A percentile compares a stretch with the other conserved stretches of the same genome.
Conservation (phyloP, 805 yeast genomes). For the Lipomyces spencermartinsiae region DNA sequence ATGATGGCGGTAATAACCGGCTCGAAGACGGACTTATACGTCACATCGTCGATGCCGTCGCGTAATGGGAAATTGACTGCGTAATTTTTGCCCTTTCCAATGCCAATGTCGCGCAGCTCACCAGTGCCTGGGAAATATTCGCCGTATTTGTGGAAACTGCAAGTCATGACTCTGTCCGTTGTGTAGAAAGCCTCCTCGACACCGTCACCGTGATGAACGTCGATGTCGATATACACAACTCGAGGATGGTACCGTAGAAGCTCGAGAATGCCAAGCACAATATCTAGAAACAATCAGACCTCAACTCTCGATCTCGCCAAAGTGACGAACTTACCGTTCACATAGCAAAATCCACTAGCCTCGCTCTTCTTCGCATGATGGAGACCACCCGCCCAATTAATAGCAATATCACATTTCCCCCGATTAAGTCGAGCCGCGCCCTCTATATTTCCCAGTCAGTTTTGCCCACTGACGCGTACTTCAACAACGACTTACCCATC, state of each 20-base stretch:
- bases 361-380: constrained; percentile 96
- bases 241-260: constrained; percentile 87
- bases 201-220: constrained; percentile 97
- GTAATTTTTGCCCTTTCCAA: constrained; percentile 86
- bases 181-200: constrained; percentile 96
- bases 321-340: constrained; percentile 53
- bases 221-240: constrained; percentile 91
- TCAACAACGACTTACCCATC: constrained; percentile 56
- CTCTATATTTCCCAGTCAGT: constrained; percentile 39
- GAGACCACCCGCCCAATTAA: constrained; percentile 95
- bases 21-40: constrained; percentile 77
- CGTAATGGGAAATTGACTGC: constrained; percentile 90
- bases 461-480: no score
- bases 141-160: constrained; percentile 94
- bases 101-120: constrained; percentile 83
- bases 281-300: constrained; percentile 55
- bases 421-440: constrained; percentile 88
- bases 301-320: neutral
- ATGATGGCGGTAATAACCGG: constrained; percentile 81
- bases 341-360: constrained; percentile 94
- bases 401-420: constrained; percentile 91
- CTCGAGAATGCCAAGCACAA: constrained; percentile 85
- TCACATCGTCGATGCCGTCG: constrained; percentile 94
- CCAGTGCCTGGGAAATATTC: constrained; percentile 99
- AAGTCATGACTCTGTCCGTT: constrained; percentile 95